A percentile compares a stretch with the other conserved stretches of the same genome.
Conservation (phyloP, 1,284 basidiomycete genomes). For the Vanrija humicola region DNA sequence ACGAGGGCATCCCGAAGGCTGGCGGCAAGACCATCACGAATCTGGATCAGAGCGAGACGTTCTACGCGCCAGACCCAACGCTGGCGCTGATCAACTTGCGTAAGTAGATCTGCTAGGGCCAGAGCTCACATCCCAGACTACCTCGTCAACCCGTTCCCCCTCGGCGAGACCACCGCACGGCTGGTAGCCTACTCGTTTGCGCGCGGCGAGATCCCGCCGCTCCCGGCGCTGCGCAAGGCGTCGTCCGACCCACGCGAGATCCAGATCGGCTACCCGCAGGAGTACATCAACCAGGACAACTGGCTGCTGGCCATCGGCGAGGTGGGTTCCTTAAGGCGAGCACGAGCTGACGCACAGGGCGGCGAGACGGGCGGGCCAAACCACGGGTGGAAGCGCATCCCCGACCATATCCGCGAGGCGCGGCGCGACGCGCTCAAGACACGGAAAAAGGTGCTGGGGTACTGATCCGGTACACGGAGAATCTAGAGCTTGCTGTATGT, state of each 20-base stretch:
- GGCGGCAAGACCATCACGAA: conserved; percentile 22
- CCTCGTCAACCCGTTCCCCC: conserved; percentile 49
- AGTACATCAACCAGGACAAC: conserved; percentile 24
- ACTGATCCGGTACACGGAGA: conserved; percentile 1
- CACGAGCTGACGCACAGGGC: conserved; percentile 2
- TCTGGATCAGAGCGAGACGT: conserved; percentile 26
- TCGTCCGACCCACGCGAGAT: conserved; percentile 12
- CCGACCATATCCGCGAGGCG: conserved; percentile 4
- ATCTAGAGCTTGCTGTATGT: too few species aligned
- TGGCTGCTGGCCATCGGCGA: conserved; percentile 26
- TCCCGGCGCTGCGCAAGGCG: conserved; percentile 16
- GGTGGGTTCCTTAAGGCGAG: conserved; percentile 1
- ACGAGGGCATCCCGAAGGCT: conserved; percentile 8
- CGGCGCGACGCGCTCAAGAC: conserved; percentile 11
- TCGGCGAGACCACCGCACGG: conserved; percentile 49
- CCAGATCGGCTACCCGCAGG: conserved; percentile 16
- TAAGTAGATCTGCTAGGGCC: conserved; percentile 17
- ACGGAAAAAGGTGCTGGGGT: conserved; percentile 13
- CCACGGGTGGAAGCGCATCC: conserved; percentile 8
- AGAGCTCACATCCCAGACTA: conserved; percentile 27
- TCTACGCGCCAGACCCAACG: conserved; percentile 45
- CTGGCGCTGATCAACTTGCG: conserved; percentile 44
- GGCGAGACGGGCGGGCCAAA: conserved; percentile 9
- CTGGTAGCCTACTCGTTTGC: conserved; percentile 27
- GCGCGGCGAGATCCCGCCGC: conserved; percentile 11